Percentiles rank a stretch among this genome's conserved stretches.
Conservation (phyloP, 2,329 filamentous ascomycete genomes). For the Mycosphaerella arachidis region DNA sequence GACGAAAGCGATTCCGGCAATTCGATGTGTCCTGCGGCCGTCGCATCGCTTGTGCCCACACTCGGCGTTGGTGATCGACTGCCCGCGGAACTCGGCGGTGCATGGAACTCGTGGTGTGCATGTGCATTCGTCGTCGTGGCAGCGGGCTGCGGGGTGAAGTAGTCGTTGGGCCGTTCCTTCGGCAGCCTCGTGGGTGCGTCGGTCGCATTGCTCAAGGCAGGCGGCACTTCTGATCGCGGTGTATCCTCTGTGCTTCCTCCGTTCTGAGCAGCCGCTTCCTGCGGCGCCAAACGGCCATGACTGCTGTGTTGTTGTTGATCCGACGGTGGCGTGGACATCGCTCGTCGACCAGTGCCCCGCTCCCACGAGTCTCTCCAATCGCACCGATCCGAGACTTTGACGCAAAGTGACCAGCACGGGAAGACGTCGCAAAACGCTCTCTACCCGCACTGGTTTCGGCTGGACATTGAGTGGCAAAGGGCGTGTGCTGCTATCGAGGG, state of each 20-base stretch:
- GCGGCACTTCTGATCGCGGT: constrained; percentile 39
- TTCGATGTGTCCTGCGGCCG: constrained; percentile 20
- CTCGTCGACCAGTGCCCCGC: constrained; percentile 7
- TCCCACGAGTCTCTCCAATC: constrained; percentile 8
- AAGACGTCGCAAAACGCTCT: constrained; percentile 2
- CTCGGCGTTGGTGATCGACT: constrained; percentile 7
- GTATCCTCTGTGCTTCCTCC: constrained; percentile 36
- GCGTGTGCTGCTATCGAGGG: constrained; percentile 1
- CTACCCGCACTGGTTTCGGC: constrained; percentile 31
- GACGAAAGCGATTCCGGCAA: constrained; percentile 14
- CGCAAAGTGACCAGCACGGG: neutral
- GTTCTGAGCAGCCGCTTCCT: constrained; percentile 8
- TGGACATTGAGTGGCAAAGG: constrained; percentile 26
- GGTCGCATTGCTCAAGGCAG: constrained; percentile 20
- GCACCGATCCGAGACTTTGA: constrained; percentile 2
- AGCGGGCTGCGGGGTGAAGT: constrained; percentile 11
- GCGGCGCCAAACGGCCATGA: constrained; percentile 8
- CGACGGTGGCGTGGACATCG: constrained; percentile 23
- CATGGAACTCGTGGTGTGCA: neutral
- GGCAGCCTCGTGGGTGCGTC: constrained; percentile 10
- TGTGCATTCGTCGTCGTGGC: neutral
- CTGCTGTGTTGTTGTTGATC: constrained; percentile 14
- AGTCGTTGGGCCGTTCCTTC: constrained; percentile 4
- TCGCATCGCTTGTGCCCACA: constrained; percentile 18
- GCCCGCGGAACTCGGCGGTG: neutral